Base-by-base conservation (phyloP, 164 flowering plant genomes). In the Piper betle region DNA sequence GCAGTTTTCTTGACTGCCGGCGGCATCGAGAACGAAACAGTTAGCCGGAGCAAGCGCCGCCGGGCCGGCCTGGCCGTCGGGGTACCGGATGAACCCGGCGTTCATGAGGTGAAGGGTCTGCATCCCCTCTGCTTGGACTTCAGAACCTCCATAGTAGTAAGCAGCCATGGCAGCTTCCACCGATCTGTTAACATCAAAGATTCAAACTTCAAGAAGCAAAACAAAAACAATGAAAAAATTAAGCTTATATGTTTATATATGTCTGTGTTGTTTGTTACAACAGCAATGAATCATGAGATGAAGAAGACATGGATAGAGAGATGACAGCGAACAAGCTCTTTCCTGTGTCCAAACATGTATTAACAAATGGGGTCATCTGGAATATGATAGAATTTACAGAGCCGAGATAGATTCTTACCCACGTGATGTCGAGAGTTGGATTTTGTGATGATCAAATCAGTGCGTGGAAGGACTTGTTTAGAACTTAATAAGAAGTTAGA, bases 71-170 rank as follows among this genome's bases (percentile, higher is more conserved):
- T 46, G 73, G 19, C 76, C 60, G 78, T 85, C 88, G 4, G 58
- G 38, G 76, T 74, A 86, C 20, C 84, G 84, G n/a, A 76, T 79
- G 63, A 80, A 86, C 25, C 79, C 78, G 10, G 96, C 96, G 69
- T 91, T 94, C 99, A 91, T 94, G 59, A 94, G 81, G 55, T 84
- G 78, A 25, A 94, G 88, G 2, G 96, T 94, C 65, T 91, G 99
- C 3, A 88, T 67, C 0, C 91, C 87, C 52, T 89, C 91, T 39
- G 79, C 80, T 65, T 81, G 93, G 65, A 88, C 83, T 68, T 87
- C 96, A 6, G 98, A 74, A 66, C 69, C 75, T 39, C 94, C 94
- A 64, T 86, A 85, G 67, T 74, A 90, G 81, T 82, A 90, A 33
- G 90, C 81, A 70, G 94, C 94, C 93, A 89, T 85, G 3, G 9